Conservation (phyloP, 192 early-diverging fungal species). For the Entrophospora sp. region DNA sequence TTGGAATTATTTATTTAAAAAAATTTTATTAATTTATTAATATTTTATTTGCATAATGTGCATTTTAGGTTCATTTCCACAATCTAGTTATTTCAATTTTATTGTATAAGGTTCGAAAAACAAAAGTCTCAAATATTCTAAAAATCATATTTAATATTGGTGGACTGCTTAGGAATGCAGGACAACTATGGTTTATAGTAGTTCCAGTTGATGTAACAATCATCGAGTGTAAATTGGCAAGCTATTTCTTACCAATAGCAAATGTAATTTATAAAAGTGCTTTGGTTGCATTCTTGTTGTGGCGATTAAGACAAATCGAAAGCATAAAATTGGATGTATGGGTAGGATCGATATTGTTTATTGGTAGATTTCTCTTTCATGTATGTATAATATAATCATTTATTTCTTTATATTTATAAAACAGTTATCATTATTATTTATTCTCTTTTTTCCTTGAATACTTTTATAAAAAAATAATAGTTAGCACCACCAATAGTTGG, state of each 20-base stretch:
- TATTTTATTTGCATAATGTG: too few species aligned
- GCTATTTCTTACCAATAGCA: not conserved
- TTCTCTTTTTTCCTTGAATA: not conserved
- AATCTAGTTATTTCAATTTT: too few species aligned
- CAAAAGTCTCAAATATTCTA: too few species aligned
- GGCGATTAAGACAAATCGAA: constrained; percentile 10
- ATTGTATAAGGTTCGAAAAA: too few species aligned
- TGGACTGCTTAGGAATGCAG: too few species aligned
- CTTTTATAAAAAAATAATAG: not conserved
- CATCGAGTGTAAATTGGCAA: too few species aligned
- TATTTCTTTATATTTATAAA: not conserved
- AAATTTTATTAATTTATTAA: too few species aligned
- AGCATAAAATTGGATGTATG: not conserved
- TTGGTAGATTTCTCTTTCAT: not conserved
- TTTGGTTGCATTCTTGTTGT: constrained; percentile 4
- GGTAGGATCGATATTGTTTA: not conserved
- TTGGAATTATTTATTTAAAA: too few species aligned
- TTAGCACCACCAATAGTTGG: not conserved
- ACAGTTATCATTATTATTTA: not conserved
- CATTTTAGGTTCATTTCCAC: too few species aligned
- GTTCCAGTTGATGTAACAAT: too few species aligned
- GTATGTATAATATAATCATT: not conserved
- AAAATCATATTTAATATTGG: too few species aligned
- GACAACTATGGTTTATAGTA: too few species aligned
- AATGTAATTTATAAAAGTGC: not conserved